phyloP scores from a whole-genome alignment of 257 asterid species.

The Penstemon newberryi region DNA sequence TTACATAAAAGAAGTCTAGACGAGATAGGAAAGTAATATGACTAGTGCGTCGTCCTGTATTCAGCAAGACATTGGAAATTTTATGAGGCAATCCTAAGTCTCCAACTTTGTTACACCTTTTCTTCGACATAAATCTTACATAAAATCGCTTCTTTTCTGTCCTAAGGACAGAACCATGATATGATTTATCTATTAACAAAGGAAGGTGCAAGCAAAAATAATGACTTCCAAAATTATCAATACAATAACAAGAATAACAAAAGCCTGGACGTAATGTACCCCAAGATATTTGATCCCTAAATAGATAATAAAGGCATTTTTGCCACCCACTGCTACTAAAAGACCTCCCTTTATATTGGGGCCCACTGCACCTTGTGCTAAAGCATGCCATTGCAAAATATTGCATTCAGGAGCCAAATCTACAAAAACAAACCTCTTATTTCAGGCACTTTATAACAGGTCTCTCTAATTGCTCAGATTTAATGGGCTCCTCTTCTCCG shows the following conservation, averaged over 20 bases:
- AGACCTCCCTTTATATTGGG: background rate
- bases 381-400: background rate
- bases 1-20: slow-evolving; percentile 14
- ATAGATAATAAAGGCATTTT: background rate
- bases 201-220: background rate
- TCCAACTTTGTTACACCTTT: slow-evolving; percentile 1
- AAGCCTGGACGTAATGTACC: background rate
- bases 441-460: slow-evolving; percentile 7
- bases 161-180: slow-evolving; percentile 1
- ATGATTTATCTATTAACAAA: background rate
- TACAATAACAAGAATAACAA: background rate
- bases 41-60: background rate
- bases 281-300: background rate
- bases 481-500: background rate
- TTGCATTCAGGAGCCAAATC: background rate
- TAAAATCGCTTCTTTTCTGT: slow-evolving; percentile 9
- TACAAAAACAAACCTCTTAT: background rate
- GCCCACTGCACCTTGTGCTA: background rate
- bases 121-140: background rate
- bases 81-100: background rate
- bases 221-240: background rate
- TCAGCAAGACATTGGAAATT: background rate
- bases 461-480: background rate
- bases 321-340: slow-evolving; percentile 4
- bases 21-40: background rate